phyloP scores from a whole-genome alignment of 441 rosid genomes.

The Rhodomyrtus psidioides region DNA sequence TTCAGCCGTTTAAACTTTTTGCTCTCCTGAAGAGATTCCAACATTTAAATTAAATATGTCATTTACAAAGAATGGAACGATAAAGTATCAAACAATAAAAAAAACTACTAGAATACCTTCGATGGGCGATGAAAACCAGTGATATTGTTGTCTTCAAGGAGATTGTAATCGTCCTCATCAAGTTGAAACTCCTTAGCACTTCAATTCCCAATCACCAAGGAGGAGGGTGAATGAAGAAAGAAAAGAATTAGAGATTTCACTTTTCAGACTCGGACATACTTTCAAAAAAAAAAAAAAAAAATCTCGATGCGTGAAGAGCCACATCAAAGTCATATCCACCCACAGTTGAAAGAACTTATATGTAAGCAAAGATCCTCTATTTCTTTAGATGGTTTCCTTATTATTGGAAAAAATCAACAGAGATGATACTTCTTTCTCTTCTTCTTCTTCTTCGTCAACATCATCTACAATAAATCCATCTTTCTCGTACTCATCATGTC shows the following conservation, averaged over 20 bases:
- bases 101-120: slow-evolving; percentile 34
- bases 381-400: neutral
- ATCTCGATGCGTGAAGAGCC: neutral
- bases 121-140: slow-evolving; percentile 43
- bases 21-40: slow-evolving; percentile 36
- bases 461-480: slow-evolving; percentile 94
- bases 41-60: neutral
- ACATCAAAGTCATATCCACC: neutral
- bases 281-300: neutral
- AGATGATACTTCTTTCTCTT: slow-evolving; percentile 63
- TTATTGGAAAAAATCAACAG: neutral
- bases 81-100: neutral
- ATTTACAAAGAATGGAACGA: neutral
- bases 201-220: neutral
- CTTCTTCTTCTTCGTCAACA: slow-evolving; percentile 67
- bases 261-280: neutral
- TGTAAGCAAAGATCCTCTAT: neutral
- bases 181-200: slow-evolving; percentile 46
- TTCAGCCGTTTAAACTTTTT: slow-evolving; percentile 90
- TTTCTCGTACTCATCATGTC: slow-evolving; percentile 81
- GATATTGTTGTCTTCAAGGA: slow-evolving; percentile 85
- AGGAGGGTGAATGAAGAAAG: neutral
- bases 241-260: neutral
- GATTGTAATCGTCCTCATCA: slow-evolving; percentile 97
- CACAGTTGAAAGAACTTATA: neutral